Conservation (phyloP, 192 early-diverging fungal species). For the Allomyces macrogynus region DNA sequence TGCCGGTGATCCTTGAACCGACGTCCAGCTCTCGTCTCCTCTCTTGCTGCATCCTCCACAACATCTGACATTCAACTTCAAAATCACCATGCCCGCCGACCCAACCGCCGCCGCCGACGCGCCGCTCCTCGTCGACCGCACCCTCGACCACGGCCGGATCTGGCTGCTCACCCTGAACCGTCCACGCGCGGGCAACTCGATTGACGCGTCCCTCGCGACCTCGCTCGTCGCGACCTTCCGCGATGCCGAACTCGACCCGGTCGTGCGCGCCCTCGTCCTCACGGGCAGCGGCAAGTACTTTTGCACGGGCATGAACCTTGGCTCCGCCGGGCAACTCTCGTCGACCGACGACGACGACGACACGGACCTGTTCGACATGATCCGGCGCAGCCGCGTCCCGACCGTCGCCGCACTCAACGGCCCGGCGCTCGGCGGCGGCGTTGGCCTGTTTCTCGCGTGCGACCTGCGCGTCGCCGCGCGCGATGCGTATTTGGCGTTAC, state of each 20-base stretch:
- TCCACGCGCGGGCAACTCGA: constrained; percentile 29
- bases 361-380: constrained; percentile 14
- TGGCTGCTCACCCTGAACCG: constrained; percentile 21
- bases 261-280: constrained; percentile 28
- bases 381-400: constrained; percentile 23
- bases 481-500: constrained; percentile 25
- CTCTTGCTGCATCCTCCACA: too few species aligned
- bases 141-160: too few species aligned
- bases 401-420: constrained; percentile 39
- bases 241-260: constrained; percentile 17
- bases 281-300: constrained; percentile 42
- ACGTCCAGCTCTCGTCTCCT: too few species aligned
- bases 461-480: constrained; percentile 28
- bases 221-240: constrained; percentile 18
- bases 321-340: too few species aligned
- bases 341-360: background rate
- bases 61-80: too few species aligned
- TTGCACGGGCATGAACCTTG: constrained; percentile 42
- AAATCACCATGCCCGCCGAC: too few species aligned
- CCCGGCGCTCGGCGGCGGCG: constrained; percentile 38
- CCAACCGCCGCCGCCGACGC: too few species aligned
- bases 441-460: constrained; percentile 29
- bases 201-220: constrained; percentile 22
- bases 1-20: too few species aligned
- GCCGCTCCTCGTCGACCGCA: too few species aligned